phyloP scores from a whole-genome alignment of 129 eudicot genomes.

The Smallanthus sonchifolius region DNA sequence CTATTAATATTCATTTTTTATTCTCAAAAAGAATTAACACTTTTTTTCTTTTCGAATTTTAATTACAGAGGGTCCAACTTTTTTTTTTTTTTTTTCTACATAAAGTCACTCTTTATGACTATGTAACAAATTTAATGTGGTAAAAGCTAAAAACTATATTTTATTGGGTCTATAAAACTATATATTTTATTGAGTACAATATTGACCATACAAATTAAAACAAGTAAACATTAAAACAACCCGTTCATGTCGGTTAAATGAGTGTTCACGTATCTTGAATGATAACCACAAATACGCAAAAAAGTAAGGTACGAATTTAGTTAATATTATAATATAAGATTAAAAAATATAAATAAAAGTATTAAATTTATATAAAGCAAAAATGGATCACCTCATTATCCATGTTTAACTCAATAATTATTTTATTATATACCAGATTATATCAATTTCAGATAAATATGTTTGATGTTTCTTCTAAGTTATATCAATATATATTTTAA shows the following conservation, averaged over 20 bases:
- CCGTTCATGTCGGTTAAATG: neutral
- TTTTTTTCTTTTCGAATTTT: too few relatives aligned
- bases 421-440: neutral
- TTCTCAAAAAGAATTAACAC: too few relatives aligned
- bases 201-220: neutral
- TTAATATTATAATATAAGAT: neutral
- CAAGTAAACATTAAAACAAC: neutral
- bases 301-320: neutral
- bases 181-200: too few relatives aligned
- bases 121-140: too few relatives aligned
- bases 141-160: too few relatives aligned
- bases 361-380: neutral
- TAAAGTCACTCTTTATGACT: too few relatives aligned
- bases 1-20: too few relatives aligned
- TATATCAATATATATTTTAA: too few relatives aligned
- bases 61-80: too few relatives aligned
- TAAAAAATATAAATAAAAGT: neutral
- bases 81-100: too few relatives aligned
- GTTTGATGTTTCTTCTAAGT: neutral
- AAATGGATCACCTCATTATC: neutral
- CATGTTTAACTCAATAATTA: neutral
- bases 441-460: neutral
- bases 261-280: neutral
- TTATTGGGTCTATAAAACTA: too few relatives aligned
- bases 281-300: neutral